phyloP scores from a whole-genome alignment of 306 rosid genomes.

The Cyamopsis tetragonoloba region DNA sequence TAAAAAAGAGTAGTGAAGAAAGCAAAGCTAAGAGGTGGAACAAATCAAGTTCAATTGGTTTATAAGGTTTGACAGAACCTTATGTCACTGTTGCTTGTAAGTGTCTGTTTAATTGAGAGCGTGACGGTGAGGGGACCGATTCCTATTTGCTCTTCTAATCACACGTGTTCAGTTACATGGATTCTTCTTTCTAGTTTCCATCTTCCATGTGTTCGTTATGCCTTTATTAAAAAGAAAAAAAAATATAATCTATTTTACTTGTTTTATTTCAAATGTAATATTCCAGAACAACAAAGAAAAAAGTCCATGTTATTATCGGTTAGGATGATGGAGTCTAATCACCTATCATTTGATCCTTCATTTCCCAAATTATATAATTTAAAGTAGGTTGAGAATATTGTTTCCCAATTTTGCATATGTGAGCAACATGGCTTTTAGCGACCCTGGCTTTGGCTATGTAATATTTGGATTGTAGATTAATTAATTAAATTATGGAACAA shows the following conservation, averaged over 20 bases:
- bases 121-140: conserved; percentile 15
- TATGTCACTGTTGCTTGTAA: conserved; percentile 19
- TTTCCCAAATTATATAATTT: background rate
- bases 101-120: background rate
- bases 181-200: background rate
- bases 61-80: background rate
- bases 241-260: background rate
- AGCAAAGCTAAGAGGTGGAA: background rate
- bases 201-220: background rate
- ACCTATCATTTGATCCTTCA: background rate
- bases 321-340: background rate
- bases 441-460: background rate
- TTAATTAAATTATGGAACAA: conserved; percentile 11
- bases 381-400: conserved; percentile 6
- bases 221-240: background rate
- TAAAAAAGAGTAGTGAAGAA: background rate
- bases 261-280: background rate
- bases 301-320: background rate
- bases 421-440: background rate
- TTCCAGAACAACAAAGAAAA: background rate
- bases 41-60: conserved; percentile 8
- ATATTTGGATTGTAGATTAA: background rate
- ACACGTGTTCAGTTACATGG: conserved; percentile 19
- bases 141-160: background rate
- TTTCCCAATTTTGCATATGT: background rate